Base-by-base conservation (phyloP, 768 basidiomycete genomes). In the Leccinum rimulosum region DNA sequence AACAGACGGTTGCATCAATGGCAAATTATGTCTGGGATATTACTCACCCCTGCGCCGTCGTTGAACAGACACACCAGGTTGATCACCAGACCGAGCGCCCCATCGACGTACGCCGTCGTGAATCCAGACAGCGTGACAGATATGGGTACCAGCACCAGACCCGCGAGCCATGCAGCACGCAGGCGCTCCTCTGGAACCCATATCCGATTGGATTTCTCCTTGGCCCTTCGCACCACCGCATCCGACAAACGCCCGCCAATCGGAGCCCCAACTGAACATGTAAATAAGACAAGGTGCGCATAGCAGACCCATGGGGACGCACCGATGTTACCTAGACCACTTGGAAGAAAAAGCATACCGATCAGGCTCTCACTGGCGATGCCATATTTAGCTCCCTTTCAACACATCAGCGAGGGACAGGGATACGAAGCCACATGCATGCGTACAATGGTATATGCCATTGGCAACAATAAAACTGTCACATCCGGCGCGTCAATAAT, bases 181-280 rank as follows among this genome's bases (percentile, higher is more conserved):
- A 89, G 77, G 6, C 88, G 82, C 60, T 88, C 89, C 68, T 91
- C 87, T 0, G 87, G 87, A 45, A 82, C 80, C 85, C 84, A 88
- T 3, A 74, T 61, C 0, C 86, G 86, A 0, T 77, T 78, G 22
- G 85, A 79, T 4, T 73, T 67, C 48, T 75, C 70, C 17, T 79
- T 79, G 73, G 82, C 84, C 47, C 64, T 67, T 15, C 79, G 72
- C 25, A 91, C 75, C 0, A 79, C 72, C 25, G 63, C 60, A 67
- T 90, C 89, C 0, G 88, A 88, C 0, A 87, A 59, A 17, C 75
- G 75, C 1, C 88, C 88, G 0, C 84, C 79, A 6, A 86, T 61
- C 4, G 83, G 81, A 3, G 86, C 82, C 1, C 87, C 87, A 51
- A 83, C 86, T 88, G 12, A 7, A 30, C 6, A 11, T 19, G 25